These are phyloP conservation scores for Podospora fimiseda DNA, from an alignment of 495 filamentous ascomycete species.

Conservation along the genomic window DNA sequence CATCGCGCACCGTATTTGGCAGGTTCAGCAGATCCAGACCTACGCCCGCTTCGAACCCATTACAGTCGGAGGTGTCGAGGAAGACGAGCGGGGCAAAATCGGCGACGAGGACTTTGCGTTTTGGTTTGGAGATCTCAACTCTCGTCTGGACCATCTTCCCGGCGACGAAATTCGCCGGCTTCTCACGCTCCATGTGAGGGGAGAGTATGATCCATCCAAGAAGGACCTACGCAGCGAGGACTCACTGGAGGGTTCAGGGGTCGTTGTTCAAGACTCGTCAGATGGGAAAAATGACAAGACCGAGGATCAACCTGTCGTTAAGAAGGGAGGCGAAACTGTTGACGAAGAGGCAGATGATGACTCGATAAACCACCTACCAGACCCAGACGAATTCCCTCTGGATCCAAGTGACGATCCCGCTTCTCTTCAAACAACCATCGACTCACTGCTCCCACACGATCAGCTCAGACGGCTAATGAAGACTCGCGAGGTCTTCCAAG, in stretches of 20 bases:
- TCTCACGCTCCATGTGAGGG: constrained; percentile 71
- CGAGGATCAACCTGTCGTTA: constrained; percentile 6
- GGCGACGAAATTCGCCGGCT: constrained; percentile 85
- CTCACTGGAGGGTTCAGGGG: constrained; percentile 36
- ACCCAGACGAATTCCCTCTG: constrained; percentile 49
- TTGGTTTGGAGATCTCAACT: constrained; percentile 97
- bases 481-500: constrained; percentile 70
- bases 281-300: constrained; percentile 33
- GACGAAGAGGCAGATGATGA: constrained; percentile 31
- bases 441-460: constrained; percentile 83
- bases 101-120: constrained; percentile 89
- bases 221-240: constrained; percentile 25
- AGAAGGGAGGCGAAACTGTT: constrained; percentile 10
- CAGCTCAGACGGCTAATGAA: constrained; percentile 72
- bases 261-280: constrained; percentile 30
- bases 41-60: constrained; percentile 72
- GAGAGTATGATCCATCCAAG: constrained; percentile 60
- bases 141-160: constrained; percentile 79
- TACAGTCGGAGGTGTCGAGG: constrained; percentile 47
- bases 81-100: constrained; percentile 58
- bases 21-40: constrained; percentile 67
- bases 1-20: constrained; percentile 84
- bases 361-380: constrained; percentile 34
- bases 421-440: constrained; percentile 73
- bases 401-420: constrained; percentile 48